phyloP scores from a whole-genome alignment of 2,329 filamentous ascomycete genomes.

The Colletotrichum somersetense region DNA sequence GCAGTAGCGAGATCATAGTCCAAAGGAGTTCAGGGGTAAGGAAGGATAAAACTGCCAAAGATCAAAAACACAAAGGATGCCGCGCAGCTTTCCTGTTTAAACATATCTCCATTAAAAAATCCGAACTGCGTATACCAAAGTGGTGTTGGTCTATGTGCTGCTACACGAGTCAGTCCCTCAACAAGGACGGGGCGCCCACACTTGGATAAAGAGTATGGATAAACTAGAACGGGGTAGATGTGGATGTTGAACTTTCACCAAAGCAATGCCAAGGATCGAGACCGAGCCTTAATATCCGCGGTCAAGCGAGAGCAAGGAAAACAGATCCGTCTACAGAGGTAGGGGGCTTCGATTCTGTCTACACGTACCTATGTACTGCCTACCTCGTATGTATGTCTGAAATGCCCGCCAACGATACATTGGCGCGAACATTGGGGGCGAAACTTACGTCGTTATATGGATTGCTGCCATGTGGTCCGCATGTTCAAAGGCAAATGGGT shows the following conservation, averaged over 20 bases:
- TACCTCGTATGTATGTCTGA: not conserved
- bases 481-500: not conserved
- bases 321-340: not conserved
- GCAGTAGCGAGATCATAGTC: not conserved
- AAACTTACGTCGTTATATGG: not conserved
- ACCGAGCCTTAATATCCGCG: slow-evolving; percentile 29
- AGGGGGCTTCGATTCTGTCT: slow-evolving; percentile 3
- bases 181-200: slow-evolving; percentile 20
- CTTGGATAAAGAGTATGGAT: not conserved
- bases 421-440: not conserved
- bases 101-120: slow-evolving; percentile 7
- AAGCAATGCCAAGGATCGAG: slow-evolving; percentile 19
- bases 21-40: slow-evolving; percentile 19
- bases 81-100: not conserved
- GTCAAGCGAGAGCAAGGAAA: not conserved
- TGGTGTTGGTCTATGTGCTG: not conserved
- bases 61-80: not conserved
- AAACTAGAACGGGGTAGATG: slow-evolving; percentile 15
- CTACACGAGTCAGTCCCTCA: slow-evolving; percentile 23
- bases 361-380: not conserved
- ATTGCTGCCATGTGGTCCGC: not conserved
- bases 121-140: slow-evolving; percentile 15
- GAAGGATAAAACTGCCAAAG: not conserved
- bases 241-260: slow-evolving; percentile 22
- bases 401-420: not conserved